Evolutionary conservation across 148 eudicot genomes (phyloP).

Genomic region (Silene conica): DNA sequence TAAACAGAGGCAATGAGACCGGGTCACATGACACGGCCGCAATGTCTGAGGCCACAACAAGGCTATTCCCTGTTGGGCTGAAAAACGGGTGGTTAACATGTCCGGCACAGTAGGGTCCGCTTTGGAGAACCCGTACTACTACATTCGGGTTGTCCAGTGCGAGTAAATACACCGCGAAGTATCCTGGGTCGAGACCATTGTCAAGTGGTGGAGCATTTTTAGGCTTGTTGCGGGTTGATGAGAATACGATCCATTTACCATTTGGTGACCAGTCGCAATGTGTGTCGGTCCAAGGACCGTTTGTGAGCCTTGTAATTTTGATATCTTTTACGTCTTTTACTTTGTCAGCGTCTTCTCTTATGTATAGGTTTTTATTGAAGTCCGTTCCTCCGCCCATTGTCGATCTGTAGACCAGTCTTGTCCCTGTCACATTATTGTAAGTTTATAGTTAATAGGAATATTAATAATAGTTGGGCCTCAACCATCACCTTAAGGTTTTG

Average conservation of each 20-base stretch:
- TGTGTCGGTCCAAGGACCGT: slow-evolving; percentile 12
- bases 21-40: slow-evolving; percentile 28
- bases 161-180: slow-evolving; percentile 12
- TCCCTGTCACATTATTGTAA: slow-evolving; percentile 6
- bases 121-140: slow-evolving; percentile 3
- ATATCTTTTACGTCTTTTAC: neutral
- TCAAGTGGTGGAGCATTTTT: neutral
- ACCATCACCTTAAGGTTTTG: no score
- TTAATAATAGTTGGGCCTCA: no score
- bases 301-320: slow-evolving; percentile 12
- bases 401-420: slow-evolving; percentile 19
- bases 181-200: slow-evolving; percentile 19
- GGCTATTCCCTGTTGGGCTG: slow-evolving; percentile 17
- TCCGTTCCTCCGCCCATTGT: neutral
- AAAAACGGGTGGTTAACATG: slow-evolving; percentile 19
- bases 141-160: neutral
- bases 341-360: slow-evolving; percentile 8
- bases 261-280: slow-evolving; percentile 20
- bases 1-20: slow-evolving; percentile 10
- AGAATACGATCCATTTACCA: slow-evolving; percentile 20
- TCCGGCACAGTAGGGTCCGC: neutral
- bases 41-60: slow-evolving; percentile 14
- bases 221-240: slow-evolving; percentile 18
- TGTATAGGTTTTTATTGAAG: slow-evolving; percentile 12
- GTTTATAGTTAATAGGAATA: no score